Percentiles rank a stretch among this genome's conserved stretches.
These are phyloP conservation scores for sunflower (Helianthus annuus) DNA, from an alignment of 129 eudicot species.

Conservation along the genomic window DNA sequence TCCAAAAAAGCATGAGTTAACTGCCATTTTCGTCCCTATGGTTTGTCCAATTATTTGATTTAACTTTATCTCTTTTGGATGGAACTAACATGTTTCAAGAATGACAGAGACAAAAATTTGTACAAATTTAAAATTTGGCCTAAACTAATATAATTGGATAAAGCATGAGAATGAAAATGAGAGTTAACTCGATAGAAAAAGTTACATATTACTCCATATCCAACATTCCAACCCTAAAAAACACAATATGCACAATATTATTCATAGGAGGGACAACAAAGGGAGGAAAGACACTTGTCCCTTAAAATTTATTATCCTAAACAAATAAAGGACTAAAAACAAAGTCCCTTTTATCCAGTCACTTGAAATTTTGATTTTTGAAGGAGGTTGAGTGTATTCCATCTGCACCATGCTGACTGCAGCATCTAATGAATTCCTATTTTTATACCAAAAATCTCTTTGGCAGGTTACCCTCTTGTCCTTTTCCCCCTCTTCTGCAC, in stretches of 20 bases:
- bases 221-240: neutral
- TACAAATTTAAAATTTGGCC: no score
- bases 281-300: constrained; percentile 30
- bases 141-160: no score
- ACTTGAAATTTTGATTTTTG: neutral
- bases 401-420: constrained; percentile 35
- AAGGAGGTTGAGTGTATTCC: constrained; percentile 21
- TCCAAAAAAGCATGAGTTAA: no score
- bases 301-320: constrained; percentile 21
- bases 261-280: neutral
- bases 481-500: constrained; percentile 32
- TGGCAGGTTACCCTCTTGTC: constrained; percentile 43
- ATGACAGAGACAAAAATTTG: no score
- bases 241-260: neutral
- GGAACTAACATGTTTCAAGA: no score
- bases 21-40: no score
- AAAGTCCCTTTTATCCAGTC: constrained; percentile 9
- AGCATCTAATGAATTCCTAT: constrained; percentile 37
- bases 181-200: no score
- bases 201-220: neutral
- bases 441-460: constrained; percentile 37
- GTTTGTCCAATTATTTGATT: no score
- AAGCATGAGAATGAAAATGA: no score
- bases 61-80: no score
- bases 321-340: constrained; percentile 8